These are phyloP conservation scores for Mycena chlorophos DNA, from an alignment of 768 basidiomycete species.

Conservation along the genomic window DNA sequence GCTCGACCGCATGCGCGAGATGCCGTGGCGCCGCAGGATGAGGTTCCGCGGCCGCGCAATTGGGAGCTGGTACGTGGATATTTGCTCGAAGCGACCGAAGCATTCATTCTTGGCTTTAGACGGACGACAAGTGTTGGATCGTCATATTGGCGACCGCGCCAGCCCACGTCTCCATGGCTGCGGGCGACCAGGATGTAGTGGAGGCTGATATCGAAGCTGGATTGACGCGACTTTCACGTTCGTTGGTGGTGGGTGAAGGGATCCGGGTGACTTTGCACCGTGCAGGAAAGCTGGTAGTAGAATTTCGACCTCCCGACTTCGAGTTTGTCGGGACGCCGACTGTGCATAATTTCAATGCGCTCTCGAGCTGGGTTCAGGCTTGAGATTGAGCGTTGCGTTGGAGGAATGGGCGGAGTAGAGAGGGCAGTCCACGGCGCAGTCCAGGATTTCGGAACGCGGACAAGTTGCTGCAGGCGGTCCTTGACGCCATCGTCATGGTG, in stretches of 20 bases:
- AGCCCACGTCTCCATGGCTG: conserved; percentile 42
- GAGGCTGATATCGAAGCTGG: conserved; percentile 39
- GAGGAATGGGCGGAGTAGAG: too few species aligned
- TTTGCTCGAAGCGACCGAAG: neutral
- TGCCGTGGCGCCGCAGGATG: conserved; percentile 39
- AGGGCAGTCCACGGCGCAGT: too few species aligned
- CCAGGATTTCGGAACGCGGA: too few species aligned
- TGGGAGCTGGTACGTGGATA: conserved; percentile 40
- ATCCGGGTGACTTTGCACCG: conserved; percentile 26
- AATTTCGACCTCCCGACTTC: conserved; percentile 40
- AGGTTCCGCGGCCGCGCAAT: conserved; percentile 39
- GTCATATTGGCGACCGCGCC: conserved; percentile 43
- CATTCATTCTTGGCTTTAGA: conserved; percentile 33
- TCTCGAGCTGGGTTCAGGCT: too few species aligned
- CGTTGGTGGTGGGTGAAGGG: conserved; percentile 25
- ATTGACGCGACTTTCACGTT: conserved; percentile 43
- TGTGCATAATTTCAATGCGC: conserved; percentile 56
- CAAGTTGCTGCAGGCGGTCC: too few species aligned
- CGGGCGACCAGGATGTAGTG: conserved; percentile 30
- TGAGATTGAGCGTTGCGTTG: too few species aligned
- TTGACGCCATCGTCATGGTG: too few species aligned
- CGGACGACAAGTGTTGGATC: conserved; percentile 49
- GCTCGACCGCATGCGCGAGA: conserved; percentile 47
- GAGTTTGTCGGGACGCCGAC: conserved; percentile 38
- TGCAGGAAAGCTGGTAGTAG: conserved; percentile 30